Evolutionary conservation across 1,284 basidiomycete species (phyloP).

Genomic region (Kalmanozyma brasiliensis): DNA sequence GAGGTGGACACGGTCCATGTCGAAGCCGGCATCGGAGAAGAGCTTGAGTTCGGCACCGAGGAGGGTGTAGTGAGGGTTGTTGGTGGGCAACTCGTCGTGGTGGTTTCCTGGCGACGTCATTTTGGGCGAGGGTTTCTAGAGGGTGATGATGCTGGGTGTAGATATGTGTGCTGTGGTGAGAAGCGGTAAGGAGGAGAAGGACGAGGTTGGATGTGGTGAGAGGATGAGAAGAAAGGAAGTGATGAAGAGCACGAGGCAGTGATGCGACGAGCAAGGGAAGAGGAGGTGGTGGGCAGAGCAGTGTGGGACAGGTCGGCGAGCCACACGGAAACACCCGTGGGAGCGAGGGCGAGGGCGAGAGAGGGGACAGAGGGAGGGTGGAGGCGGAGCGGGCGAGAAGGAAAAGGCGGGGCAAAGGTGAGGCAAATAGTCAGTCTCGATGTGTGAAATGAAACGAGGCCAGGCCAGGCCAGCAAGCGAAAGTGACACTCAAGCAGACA

Average conservation of each 20-base stretch:
- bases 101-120: slow-evolving; percentile 68
- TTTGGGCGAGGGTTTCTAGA: slow-evolving; percentile 18
- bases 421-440: no score
- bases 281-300: slow-evolving; percentile 6
- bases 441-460: no score
- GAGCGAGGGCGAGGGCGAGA: no score
- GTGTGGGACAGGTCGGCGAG: background rate
- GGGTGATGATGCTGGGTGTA: slow-evolving; percentile 5
- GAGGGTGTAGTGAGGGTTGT: slow-evolving; percentile 61
- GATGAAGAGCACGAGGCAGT: no score
- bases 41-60: slow-evolving; percentile 83
- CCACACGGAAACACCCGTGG: no score
- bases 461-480: no score
- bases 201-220: background rate
- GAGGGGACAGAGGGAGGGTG: background rate
- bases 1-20: slow-evolving; percentile 76
- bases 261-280: slow-evolving; percentile 1
- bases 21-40: slow-evolving; percentile 99
- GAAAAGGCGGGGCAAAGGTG: background rate
- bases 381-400: background rate
- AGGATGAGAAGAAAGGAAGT: slow-evolving; percentile 10
- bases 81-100: slow-evolving; percentile 63
- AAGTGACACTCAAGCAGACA: no score
- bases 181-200: background rate
- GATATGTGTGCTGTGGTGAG: no score